Base-by-base conservation (phyloP, 2,329 filamentous ascomycete genomes). In the Botrytis galanthina region DNA sequence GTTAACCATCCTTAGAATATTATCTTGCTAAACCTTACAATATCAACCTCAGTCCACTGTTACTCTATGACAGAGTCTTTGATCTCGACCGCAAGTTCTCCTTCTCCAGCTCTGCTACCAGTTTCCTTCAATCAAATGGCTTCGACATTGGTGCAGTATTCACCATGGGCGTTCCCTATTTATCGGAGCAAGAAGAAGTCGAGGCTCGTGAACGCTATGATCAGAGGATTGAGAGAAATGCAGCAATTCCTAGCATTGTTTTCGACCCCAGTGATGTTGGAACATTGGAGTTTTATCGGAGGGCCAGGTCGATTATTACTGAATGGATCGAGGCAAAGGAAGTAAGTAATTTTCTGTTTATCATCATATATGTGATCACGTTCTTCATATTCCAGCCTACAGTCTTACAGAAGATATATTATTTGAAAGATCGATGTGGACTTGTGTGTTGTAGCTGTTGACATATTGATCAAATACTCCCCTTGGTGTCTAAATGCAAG, bases 1-100 rank as follows among this genome's bases (percentile, higher is more conserved):
- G 54, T 62, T 68, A 32, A 61, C 67, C 10, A 68, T 76, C 71
- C 76, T 71, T 84, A 86, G 82, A 73, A 78, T 81, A 60, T 64
- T 92, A 92, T 78, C 83, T 86, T 9, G 82, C 90, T 48, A 86
- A 86, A 37, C 89, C 90, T 3, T 92, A 90, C 83, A 92, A 92
- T 80, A 85, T 92, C 81, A 85, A 87, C 76, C 79, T 92, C 70
- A 89, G 84, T 75, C 90, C 90, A 80, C 87, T 42, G 81, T 84
- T 35, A 79, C 83, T 29, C 75, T 75, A 42, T 81, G 73, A 73
- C 3, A 69, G 39, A 72, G 84, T 84, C 26, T 79, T 91, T 39
- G 87, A 87, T 26, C 79, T 92, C 60, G 87, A 90, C 75, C 85
- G 90, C n/a, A 85, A 86, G 70, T 88, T 90, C 78, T 84, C 84